phyloP scores from a whole-genome alignment of 129 eudicot species.

The Helianthus tuberosus region DNA sequence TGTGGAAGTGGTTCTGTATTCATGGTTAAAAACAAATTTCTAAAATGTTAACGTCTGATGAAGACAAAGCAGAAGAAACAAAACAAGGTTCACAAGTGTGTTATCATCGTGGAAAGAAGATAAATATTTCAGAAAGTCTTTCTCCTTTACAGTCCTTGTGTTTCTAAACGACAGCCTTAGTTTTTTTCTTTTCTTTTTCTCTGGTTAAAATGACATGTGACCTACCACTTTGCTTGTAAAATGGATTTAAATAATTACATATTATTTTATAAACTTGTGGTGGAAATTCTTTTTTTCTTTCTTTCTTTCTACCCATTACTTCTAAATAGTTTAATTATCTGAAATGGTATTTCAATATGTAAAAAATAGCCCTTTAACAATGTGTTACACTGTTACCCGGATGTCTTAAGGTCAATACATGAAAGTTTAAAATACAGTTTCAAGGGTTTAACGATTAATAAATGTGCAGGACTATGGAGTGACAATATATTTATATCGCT shows the following conservation, averaged over 20 bases:
- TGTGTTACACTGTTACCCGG: no score
- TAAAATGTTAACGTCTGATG: background rate
- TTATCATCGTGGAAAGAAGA: constrained; percentile 30
- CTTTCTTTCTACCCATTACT: no score
- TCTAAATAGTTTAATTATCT: no score
- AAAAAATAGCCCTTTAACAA: no score
- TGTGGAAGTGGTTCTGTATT: no score
- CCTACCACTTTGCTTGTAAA: background rate
- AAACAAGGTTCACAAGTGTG: constrained; percentile 32
- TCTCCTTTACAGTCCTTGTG: constrained; percentile 18
- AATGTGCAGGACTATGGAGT: constrained; percentile 78
- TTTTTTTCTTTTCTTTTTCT: background rate
- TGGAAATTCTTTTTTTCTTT: background rate
- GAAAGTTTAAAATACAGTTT: background rate
- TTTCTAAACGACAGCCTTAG: constrained; percentile 12
- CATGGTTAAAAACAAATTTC: no score
- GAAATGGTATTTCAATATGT: no score
- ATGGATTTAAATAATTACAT: background rate
- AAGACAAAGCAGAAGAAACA: constrained; percentile 30
- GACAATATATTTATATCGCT: constrained; percentile 51
- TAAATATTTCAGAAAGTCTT: constrained; percentile 29
- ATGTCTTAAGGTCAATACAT: background rate
- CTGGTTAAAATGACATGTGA: constrained; percentile 13
- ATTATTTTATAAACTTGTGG: background rate
- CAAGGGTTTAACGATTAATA: constrained; percentile 8